phyloP scores from a whole-genome alignment of 2,329 filamentous ascomycete genomes.

The Neofusicoccum cordaticola region DNA sequence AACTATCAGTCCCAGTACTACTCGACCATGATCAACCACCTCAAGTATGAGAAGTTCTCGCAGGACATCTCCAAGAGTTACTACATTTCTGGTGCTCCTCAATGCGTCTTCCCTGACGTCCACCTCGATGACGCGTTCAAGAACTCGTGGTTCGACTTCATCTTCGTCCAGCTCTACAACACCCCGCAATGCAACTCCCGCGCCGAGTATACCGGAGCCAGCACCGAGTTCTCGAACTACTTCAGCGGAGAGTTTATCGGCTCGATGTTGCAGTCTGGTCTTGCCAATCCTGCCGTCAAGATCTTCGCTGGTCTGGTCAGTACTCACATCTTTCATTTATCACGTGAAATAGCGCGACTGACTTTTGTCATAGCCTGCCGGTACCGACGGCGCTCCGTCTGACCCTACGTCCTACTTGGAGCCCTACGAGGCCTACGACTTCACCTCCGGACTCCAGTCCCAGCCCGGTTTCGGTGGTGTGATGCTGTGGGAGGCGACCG shows the following conservation, averaged over 20 bases:
- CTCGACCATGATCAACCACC: conserved; percentile 46
- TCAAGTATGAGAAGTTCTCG: conserved; percentile 42
- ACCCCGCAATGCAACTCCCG: conserved; percentile 52
- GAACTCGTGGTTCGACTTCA: conserved; percentile 56
- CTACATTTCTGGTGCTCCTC: conserved; percentile 65
- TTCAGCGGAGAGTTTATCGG: conserved; percentile 46
- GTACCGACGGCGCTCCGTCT: conserved; percentile 22
- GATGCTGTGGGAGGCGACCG: conserved; percentile 59
- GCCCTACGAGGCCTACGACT: conserved; percentile 43
- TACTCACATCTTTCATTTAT: not conserved
- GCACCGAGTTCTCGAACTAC: conserved; percentile 34
- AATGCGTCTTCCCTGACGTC: conserved; percentile 64
- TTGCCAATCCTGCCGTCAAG: conserved; percentile 46
- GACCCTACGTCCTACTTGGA: conserved; percentile 46
- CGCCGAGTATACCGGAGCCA: conserved; percentile 32
- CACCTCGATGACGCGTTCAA: conserved; percentile 54
- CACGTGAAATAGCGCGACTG: not conserved
- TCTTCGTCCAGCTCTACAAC: conserved; percentile 68
- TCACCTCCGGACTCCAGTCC: conserved; percentile 44
- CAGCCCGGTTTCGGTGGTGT: conserved; percentile 54
- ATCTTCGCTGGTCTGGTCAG: conserved; percentile 51
- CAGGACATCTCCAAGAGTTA: conserved; percentile 46
- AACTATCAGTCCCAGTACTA: conserved; percentile 43
- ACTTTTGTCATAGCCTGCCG: conserved; percentile 22
- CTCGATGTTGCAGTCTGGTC: conserved; percentile 30